Evolutionary conservation across 2,329 filamentous ascomycete species (phyloP).

Genomic region (Escovopsis weberi): DNA sequence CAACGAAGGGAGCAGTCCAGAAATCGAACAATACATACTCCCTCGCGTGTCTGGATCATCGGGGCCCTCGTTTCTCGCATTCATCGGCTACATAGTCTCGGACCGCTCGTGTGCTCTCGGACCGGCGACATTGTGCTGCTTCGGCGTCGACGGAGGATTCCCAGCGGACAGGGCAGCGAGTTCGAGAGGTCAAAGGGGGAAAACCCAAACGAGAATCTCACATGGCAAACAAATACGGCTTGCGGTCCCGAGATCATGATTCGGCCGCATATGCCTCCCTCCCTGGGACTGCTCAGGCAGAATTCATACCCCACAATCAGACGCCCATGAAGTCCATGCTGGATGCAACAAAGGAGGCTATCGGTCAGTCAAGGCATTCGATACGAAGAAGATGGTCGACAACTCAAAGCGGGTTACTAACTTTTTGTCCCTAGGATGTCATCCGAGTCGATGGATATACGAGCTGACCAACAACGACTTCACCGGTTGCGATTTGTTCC

Average conservation of each 20-base stretch:
- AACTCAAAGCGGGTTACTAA: too few species aligned
- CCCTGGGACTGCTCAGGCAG: conserved; percentile 16
- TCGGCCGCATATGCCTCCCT: conserved; percentile 16
- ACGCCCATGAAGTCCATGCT: conserved; percentile 19
- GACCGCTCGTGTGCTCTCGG: too few species aligned
- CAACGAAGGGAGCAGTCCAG: not conserved
- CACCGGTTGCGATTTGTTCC: conserved; percentile 21
- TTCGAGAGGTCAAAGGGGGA: not conserved
- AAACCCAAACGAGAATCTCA: not conserved
- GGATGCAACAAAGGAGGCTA: conserved; percentile 10
- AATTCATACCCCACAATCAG: conserved; percentile 17
- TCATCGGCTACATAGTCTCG: too few species aligned
- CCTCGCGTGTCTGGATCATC: too few species aligned
- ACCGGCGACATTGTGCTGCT: not conserved
- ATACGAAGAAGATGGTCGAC: too few species aligned
- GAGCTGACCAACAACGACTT: conserved; percentile 25
- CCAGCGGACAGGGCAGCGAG: too few species aligned
- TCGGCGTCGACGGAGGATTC: not conserved
- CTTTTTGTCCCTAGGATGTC: conserved; percentile 14
- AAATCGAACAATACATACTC: too few species aligned
- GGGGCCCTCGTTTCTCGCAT: too few species aligned
- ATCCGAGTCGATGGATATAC: conserved; percentile 27
- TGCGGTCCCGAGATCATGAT: conserved; percentile 16
- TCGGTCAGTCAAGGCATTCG: conserved; percentile 11
- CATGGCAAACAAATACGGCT: conserved; percentile 17